Evolutionary conservation across 148 eudicot genomes (phyloP).

Genomic region (Diospyros lotus): DNA sequence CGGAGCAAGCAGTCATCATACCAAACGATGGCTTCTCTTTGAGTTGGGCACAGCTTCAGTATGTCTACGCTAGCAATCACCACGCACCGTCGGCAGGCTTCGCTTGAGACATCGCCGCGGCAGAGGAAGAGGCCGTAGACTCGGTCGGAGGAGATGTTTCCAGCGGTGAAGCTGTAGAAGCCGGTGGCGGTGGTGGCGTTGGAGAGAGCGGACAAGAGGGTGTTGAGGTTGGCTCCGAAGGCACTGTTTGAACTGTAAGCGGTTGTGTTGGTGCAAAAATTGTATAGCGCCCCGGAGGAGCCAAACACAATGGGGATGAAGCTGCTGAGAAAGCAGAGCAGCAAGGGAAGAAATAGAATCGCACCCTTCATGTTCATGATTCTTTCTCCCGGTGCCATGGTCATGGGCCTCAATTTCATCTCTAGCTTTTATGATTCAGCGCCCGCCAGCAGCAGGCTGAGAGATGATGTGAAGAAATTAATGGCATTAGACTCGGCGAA

Average conservation of each 20-base stretch:
- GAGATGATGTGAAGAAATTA: too few species aligned
- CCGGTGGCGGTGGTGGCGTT: background rate
- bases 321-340: too few species aligned
- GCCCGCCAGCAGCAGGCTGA: too few species aligned
- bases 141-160: background rate
- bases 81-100: constrained; percentile 23
- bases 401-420: too few species aligned
- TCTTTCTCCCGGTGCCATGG: too few species aligned
- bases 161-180: constrained; percentile 13
- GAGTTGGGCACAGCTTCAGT: constrained; percentile 6
- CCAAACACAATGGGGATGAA: too few species aligned
- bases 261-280: background rate
- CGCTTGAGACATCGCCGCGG: constrained; percentile 23
- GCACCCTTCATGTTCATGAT: too few species aligned
- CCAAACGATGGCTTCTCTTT: constrained; percentile 17
- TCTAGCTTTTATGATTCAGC: too few species aligned
- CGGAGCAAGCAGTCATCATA: constrained; percentile 25
- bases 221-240: background rate
- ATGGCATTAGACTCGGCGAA: too few species aligned
- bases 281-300: too few species aligned
- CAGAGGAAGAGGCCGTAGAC: constrained; percentile 37
- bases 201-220: too few species aligned
- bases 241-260: background rate
- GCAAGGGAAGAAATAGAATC: too few species aligned
- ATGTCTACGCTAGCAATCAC: constrained; percentile 3